These are phyloP conservation scores for Penicillium nucicola DNA, from an alignment of 495 filamentous ascomycete genomes.

Conservation along the genomic window DNA sequence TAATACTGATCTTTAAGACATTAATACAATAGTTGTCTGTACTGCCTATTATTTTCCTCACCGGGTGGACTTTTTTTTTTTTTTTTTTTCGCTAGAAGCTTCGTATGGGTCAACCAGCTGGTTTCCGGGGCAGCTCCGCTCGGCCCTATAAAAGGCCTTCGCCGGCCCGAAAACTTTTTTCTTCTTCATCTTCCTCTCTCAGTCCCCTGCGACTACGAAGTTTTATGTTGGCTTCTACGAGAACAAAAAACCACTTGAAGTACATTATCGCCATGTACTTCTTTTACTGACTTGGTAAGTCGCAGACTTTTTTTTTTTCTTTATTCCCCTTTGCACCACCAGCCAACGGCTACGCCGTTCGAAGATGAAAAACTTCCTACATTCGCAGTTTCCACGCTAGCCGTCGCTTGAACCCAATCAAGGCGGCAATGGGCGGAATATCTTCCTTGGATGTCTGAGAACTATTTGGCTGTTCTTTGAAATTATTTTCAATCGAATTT, in stretches of 20 bases:
- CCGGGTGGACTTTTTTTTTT: conserved; percentile 1
- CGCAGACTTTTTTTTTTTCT: conserved; percentile 7
- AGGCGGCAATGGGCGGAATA: conserved; percentile 45
- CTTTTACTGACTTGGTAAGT: conserved; percentile 25
- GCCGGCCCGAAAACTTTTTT: conserved; percentile 27
- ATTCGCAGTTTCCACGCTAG: conserved; percentile 57
- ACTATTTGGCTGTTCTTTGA: conserved; percentile 22
- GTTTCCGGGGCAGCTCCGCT: conserved; percentile 37
- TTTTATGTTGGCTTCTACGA: conserved; percentile 11
- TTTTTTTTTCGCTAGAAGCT: conserved; percentile 28
- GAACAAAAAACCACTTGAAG: neutral
- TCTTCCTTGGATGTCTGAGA: conserved; percentile 56
- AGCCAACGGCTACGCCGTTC: conserved; percentile 25
- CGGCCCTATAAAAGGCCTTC: conserved; percentile 34
- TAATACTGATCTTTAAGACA: too few relatives aligned
- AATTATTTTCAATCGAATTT: conserved; percentile 4
- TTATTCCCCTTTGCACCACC: conserved; percentile 1
- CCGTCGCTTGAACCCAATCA: conserved; percentile 47
- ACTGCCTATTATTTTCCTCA: neutral
- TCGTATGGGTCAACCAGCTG: conserved; percentile 17
- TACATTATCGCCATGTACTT: conserved; percentile 4
- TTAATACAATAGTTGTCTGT: neutral
- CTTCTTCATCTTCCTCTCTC: conserved; percentile 21
- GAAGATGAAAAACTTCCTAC: conserved; percentile 52
- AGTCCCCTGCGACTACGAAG: conserved; percentile 3